Base-by-base conservation (phyloP, 805 yeast genomes). In the Metschnikowia drakensbergensis region DNA sequence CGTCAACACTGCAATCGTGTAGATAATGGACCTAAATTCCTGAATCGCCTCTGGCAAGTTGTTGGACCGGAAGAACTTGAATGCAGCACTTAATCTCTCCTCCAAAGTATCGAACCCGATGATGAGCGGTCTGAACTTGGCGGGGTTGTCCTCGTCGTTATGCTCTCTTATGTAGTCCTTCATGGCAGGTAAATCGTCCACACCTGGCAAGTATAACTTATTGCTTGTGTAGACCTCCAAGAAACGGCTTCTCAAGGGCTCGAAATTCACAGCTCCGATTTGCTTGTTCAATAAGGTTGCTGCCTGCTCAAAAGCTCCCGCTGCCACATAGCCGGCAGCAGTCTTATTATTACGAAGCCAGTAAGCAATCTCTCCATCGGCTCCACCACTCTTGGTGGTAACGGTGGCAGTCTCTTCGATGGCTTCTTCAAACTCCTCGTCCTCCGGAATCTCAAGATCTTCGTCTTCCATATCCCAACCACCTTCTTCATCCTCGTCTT, bases 291-390 rank as follows among this genome's bases (percentile, higher is more conserved):
- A 78, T 63, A 95, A 80, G 60, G 90, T 95, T 35, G 97, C 94
- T 34, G 98, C 99, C 46, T 92, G 86, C 57, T 90, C 97, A 64
- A 92, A 92, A 4, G 95, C 87, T 59, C 99, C 99, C 2, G 97
- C 90, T 2, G 99, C 97, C 60, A 86, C 90, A 59, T 89, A 88
- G 27, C 88, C 89, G 29, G 96, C 97, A 4, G 97, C 89, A 48
- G 91, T 79, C 54, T 85, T 86, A 13, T 96, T 87, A 67, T 86
- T 88, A 56, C 92, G 85, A 29, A 88, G 79, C 99, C 99, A 95
- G 50, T 68, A 67, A 3, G 84, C 83, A 30, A 82, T 68, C 64
- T 91, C 96, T 27, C 79, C 79, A 11, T 76, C 76, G 50, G 65
- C 75, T 52, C 70, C 64, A 4, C 43, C 56, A 17, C 36, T 17